Evolutionary conservation across 805 yeast species (phyloP).

Genomic region (Yarrowia divulgata): DNA sequence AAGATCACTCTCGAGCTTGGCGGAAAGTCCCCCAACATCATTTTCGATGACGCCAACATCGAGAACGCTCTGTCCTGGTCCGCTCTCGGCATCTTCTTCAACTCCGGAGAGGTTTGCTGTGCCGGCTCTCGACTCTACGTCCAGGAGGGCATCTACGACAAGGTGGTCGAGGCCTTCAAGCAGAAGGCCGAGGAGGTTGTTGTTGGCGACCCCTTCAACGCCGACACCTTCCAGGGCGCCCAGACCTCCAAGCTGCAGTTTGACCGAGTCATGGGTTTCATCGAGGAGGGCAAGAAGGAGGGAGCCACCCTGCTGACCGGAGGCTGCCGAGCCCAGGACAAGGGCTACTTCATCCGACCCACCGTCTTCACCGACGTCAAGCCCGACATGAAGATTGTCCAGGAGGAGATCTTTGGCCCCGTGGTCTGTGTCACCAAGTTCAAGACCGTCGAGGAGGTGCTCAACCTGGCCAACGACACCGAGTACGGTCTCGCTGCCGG

Average conservation of each 20-base stretch:
- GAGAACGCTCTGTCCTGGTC: conserved; percentile 77
- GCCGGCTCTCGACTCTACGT: conserved; percentile 92
- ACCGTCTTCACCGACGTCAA: conserved; percentile 76
- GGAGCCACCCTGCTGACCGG: conserved; percentile 85
- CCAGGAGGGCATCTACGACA: conserved; percentile 82
- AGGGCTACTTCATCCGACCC: conserved; percentile 76
- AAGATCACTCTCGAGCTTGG: conserved; percentile 93
- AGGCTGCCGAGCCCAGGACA: conserved; percentile 62
- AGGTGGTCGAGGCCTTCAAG: conserved; percentile 66
- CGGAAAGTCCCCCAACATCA: conserved; percentile 92
- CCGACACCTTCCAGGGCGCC: conserved; percentile 82
- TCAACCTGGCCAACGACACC: conserved; percentile 72
- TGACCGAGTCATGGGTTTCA: conserved; percentile 74
- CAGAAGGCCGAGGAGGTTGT: conserved; percentile 58
- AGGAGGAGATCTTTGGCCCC: conserved; percentile 90
- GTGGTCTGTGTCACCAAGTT: conserved; percentile 76
- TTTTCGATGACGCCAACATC: conserved; percentile 84
- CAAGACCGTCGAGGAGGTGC: conserved; percentile 69
- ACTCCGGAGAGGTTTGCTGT: conserved; percentile 95
- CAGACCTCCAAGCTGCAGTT: conserved; percentile 82
- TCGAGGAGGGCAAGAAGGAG: conserved; percentile 76
- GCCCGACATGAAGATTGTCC: conserved; percentile 68
- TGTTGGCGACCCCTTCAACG: conserved; percentile 83
- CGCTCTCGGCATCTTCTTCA: conserved; percentile 82
- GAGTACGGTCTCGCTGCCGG: conserved; percentile 85